Percentiles rank a stretch among this genome's conserved stretches.
phyloP scores from a whole-genome alignment of 306 rosid species.

The Senna tora region DNA sequence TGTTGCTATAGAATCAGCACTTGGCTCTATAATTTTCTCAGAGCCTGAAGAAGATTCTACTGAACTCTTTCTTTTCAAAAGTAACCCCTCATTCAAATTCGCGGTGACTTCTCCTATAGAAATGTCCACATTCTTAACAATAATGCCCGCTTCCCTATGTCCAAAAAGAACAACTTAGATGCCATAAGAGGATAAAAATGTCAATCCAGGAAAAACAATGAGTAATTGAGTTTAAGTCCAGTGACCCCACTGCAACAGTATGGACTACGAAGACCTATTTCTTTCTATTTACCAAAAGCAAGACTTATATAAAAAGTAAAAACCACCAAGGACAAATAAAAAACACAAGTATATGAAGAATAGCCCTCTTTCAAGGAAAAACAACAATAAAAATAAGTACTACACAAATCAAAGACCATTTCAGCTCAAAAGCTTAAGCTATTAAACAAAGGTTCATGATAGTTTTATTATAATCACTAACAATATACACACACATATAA shows the following conservation, averaged over 20 bases:
- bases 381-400: not conserved
- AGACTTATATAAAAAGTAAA: constrained; percentile 7
- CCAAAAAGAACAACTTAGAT: constrained; percentile 46
- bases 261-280: not conserved
- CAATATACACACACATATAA: not conserved
- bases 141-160: constrained; percentile 78
- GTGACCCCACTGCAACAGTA: constrained; percentile 1
- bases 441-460: not conserved
- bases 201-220: constrained; percentile 7
- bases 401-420: not conserved
- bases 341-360: not conserved
- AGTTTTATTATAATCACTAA: too few relatives aligned
- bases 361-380: constrained; percentile 8
- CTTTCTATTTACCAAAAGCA: not conserved
- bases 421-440: not conserved
- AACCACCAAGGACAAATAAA: constrained; percentile 12
- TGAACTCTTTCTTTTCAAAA: constrained; percentile 66
- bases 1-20: constrained; percentile 49
- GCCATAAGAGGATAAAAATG: constrained; percentile 18
- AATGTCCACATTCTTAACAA: constrained; percentile 64
- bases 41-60: constrained; percentile 54
- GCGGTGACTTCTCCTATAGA: constrained; percentile 61
- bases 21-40: constrained; percentile 44
- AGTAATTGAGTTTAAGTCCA: constrained; percentile 17
- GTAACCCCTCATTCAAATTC: constrained; percentile 75